Evolutionary conservation across 495 filamentous ascomycete species (phyloP).

Genomic region (Penicillium dipodomyicola): DNA sequence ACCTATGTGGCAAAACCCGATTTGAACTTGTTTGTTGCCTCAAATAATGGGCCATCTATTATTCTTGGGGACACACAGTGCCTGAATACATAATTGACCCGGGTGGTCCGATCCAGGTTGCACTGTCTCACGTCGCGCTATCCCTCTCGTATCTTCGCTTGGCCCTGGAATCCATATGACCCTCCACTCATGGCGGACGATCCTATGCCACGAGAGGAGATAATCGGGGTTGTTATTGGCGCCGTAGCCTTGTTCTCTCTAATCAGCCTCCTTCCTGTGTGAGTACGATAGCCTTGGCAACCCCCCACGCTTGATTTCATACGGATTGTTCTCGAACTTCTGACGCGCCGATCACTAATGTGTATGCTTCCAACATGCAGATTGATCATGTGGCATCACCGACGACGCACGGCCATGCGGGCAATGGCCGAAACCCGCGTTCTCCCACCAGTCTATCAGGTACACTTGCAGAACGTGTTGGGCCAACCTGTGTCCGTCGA

Average conservation of each 20-base stretch:
- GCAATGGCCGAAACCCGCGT: conserved; percentile 8
- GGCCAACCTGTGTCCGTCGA: conserved; percentile 23
- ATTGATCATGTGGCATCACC: conserved; percentile 29
- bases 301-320: conserved; percentile 17
- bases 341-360: conserved; percentile 10
- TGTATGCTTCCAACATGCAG: conserved; percentile 16
- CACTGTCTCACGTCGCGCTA: conserved; percentile 6
- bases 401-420: conserved; percentile 18
- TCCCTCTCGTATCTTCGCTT: conserved; percentile 18
- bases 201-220: conserved; percentile 24
- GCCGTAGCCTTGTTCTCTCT: conserved; percentile 31
- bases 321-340: conserved; percentile 19
- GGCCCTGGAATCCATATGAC: conserved; percentile 11
- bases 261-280: conserved; percentile 39
- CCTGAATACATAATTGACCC: conserved; percentile 9
- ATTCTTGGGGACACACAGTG: conserved; percentile 3
- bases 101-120: conserved; percentile 13
- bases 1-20: background rate
- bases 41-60: conserved; percentile 5
- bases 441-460: conserved; percentile 3
- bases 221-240: conserved; percentile 39
- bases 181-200: conserved; percentile 28
- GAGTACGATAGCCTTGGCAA: conserved; percentile 23
- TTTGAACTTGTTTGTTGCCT: background rate
- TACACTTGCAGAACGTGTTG: conserved; percentile 10